phyloP scores from a whole-genome alignment of 1,139 yeast species.

The Suhomyces anneliseae region DNA sequence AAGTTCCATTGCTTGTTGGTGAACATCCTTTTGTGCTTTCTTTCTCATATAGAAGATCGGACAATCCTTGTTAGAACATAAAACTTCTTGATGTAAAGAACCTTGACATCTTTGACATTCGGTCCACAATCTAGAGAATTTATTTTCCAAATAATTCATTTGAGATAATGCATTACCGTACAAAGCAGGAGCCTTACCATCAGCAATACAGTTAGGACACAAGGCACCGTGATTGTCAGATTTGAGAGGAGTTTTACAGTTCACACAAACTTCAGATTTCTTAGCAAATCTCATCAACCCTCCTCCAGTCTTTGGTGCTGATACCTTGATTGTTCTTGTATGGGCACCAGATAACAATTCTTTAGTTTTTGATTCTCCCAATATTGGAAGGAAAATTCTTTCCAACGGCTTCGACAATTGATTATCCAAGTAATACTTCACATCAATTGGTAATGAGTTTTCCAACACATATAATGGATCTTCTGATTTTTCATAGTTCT shows the following conservation, averaged over 20 bases:
- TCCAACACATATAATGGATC: conserved; percentile 94
- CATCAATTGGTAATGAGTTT: conserved; percentile 89
- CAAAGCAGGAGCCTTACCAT: conserved; percentile 62
- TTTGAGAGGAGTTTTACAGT: conserved; percentile 79
- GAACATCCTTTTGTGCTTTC: conserved; percentile 87
- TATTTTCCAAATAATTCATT: conserved; percentile 76
- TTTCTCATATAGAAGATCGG: conserved; percentile 97
- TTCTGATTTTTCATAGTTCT: conserved; percentile 93
- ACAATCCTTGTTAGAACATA: conserved; percentile 94
- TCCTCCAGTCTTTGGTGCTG: conserved; percentile 70
- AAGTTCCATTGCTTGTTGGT: conserved; percentile 66
- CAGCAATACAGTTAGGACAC: conserved; percentile 74
- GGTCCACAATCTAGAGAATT: conserved; percentile 92
- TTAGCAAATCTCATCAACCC: conserved; percentile 91
- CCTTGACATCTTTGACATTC: conserved; percentile 99
- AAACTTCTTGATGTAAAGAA: conserved; percentile 89
- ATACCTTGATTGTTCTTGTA: conserved; percentile 72
- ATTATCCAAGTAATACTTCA: conserved; percentile 89
- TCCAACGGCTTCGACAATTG: conserved; percentile 90
- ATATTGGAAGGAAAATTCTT: conserved; percentile 92
- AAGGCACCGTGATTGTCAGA: conserved; percentile 70
- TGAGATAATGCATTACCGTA: conserved; percentile 78
- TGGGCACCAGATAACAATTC: conserved; percentile 79
- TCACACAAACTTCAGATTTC: conserved; percentile 84
- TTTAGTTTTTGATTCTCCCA: conserved; percentile 82